Evolutionary conservation across 306 rosid genomes (phyloP).

Genomic region (Pterocarpus santalinus): DNA sequence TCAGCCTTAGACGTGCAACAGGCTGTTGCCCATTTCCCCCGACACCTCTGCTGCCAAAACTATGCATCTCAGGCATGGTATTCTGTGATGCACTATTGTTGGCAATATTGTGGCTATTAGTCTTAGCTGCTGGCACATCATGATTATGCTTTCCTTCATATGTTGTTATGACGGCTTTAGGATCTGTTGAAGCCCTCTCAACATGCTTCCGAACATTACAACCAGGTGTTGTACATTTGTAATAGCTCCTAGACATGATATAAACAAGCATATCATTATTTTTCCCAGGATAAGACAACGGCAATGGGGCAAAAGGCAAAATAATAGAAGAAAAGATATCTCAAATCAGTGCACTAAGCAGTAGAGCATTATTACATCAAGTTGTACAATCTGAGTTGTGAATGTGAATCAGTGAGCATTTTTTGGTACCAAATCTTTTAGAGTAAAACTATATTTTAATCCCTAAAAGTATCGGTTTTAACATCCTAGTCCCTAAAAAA

Average conservation of each 20-base stretch:
- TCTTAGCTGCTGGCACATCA: slow-evolving; percentile 85
- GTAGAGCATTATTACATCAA: not conserved
- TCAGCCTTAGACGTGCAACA: slow-evolving; percentile 65
- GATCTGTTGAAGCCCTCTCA: slow-evolving; percentile 88
- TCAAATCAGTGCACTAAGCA: slow-evolving; percentile 5
- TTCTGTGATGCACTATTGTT: slow-evolving; percentile 55
- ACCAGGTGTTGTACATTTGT: slow-evolving; percentile 82
- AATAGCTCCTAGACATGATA: slow-evolving; percentile 76
- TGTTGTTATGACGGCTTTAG: slow-evolving; percentile 90
- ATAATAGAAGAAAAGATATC: not conserved
- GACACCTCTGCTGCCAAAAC: slow-evolving; percentile 47
- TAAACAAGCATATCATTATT: slow-evolving; percentile 35
- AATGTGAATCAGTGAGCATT: not conserved
- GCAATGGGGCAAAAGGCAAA: not conserved
- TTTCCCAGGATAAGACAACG: slow-evolving; percentile 13
- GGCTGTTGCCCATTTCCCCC: slow-evolving; percentile 59
- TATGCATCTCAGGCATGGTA: slow-evolving; percentile 46
- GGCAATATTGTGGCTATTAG: slow-evolving; percentile 69
- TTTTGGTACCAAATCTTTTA: not conserved
- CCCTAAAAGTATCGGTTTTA: too few species aligned
- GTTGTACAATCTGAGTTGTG: slow-evolving; percentile 1
- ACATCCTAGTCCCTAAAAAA: too few species aligned
- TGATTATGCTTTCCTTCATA: slow-evolving; percentile 94
- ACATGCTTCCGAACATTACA: slow-evolving; percentile 91
- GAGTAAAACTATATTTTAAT: too few species aligned